These are phyloP conservation scores for Gremmenia infestans DNA, from an alignment of 2,329 filamentous ascomycete genomes.

Conservation along the genomic window DNA sequence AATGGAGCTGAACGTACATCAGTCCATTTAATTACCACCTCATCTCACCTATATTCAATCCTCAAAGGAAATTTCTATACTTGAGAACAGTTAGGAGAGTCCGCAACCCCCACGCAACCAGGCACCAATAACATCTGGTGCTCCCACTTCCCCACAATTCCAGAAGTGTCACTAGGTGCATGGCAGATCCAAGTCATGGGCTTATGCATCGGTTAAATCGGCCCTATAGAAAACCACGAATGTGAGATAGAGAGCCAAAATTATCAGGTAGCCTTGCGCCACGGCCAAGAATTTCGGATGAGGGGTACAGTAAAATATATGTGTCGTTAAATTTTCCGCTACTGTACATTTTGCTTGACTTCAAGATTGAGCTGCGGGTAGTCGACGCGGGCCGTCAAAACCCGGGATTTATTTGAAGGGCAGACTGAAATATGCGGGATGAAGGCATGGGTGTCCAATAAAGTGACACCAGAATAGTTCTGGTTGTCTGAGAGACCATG, in stretches of 20 bases:
- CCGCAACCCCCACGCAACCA: slow-evolving; percentile 3
- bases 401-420: background rate
- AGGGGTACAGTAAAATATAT: background rate
- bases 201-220: slow-evolving; percentile 11
- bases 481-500: background rate
- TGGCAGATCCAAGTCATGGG: slow-evolving; percentile 4
- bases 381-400: background rate
- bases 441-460: background rate
- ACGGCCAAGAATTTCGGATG: background rate
- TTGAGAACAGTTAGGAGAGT: background rate
- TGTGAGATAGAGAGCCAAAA: slow-evolving; percentile 13
- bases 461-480: too few relatives aligned
- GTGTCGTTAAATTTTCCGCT: background rate
- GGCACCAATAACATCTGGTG: background rate
- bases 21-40: too few relatives aligned
- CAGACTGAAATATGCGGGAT: background rate
- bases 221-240: slow-evolving; percentile 11
- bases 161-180: slow-evolving; percentile 9
- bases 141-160: slow-evolving; percentile 15
- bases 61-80: too few relatives aligned
- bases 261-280: slow-evolving; percentile 4
- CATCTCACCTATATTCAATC: too few relatives aligned
- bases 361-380: background rate
- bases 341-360: background rate
- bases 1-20: background rate